A percentile compares a stretch with the other conserved stretches of the same genome.
Evolutionary conservation across 2,329 filamentous ascomycete genomes (phyloP).

Genomic region (Phialocephala subalpina): DNA sequence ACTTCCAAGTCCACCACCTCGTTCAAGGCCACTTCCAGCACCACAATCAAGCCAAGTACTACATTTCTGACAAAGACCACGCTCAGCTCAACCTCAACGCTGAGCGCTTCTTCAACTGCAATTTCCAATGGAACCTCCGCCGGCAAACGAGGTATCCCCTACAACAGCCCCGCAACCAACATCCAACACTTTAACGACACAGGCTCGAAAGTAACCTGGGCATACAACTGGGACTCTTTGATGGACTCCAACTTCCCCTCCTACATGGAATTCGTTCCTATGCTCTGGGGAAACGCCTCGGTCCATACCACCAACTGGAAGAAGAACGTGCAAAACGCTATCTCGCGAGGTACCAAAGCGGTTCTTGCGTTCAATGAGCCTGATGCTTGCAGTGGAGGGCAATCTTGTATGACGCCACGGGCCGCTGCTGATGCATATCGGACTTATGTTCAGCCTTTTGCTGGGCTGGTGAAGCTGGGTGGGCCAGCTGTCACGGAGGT

Average conservation of each 20-base stretch:
- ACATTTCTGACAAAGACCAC: not conserved
- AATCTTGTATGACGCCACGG: slow-evolving; percentile 5
- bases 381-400: slow-evolving; percentile 7
- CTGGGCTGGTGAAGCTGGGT: slow-evolving; percentile 8
- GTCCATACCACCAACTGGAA: not conserved
- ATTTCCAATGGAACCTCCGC: not conserved
- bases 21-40: not conserved
- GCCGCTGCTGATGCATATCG: not conserved
- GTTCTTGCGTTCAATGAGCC: slow-evolving; percentile 7
- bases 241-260: slow-evolving; percentile 14
- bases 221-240: slow-evolving; percentile 16
- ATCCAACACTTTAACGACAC: slow-evolving; percentile 15
- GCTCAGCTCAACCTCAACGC: not conserved
- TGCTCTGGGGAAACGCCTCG: slow-evolving; percentile 11
- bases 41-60: not conserved
- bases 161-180: slow-evolving; percentile 12
- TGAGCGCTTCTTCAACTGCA: not conserved
- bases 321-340: slow-evolving; percentile 8
- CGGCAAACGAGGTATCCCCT: slow-evolving; percentile 16
- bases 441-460: slow-evolving; percentile 9
- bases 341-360: slow-evolving; percentile 4
- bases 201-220: slow-evolving; percentile 14
- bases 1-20: not conserved
- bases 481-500: slow-evolving; percentile 4
- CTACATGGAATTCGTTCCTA: slow-evolving; percentile 18